Base-by-base conservation (phyloP, 176 grass and related monocot genomes). In the Poa pratensis region DNA sequence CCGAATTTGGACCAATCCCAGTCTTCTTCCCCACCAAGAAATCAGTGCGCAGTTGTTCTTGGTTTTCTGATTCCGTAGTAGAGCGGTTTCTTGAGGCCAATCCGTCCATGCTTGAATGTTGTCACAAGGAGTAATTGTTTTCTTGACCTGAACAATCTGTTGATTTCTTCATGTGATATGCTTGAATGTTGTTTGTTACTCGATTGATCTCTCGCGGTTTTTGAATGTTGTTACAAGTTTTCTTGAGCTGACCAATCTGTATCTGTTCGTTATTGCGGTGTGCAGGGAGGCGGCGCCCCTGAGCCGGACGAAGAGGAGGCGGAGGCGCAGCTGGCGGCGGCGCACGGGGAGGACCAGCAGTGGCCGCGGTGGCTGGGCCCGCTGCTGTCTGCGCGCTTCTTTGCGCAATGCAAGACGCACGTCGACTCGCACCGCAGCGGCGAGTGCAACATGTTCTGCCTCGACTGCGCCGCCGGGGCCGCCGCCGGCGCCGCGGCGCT, bases 381-480 rank as follows among this genome's bases (percentile, higher is more conserved):
- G 77, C 84, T 98, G 27, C 93, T 98, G 20, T 77, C 89, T 1
- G 87, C 96, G 22, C 85, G 79, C 42, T 98, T 98, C 93, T 98
- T 98, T 85, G 87, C 83, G 76, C 96, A 96, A 74, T 99, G 96
- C 94, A 88, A 83, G 59, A 86, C 54, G 23, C 96, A 98, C 88
- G 69, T 69, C 1, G 89, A 90, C 27, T 90, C 87, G 11, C 91
- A 90, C 77, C 81, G 85, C 55, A 95, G 92, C 83, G 89, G 91
- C 66, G 95, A 95, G 84, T 95, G 96, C 85, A 98, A 98, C 90
- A 94, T 92, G 96, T 98, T 90, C 85, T 98, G 96, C 84, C 91
- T 98, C 81, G 96, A 98, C 60, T 98, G 96, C 88, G 80, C 73
- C 77, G 75, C 87, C 34, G 69, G 2, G 54, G 43, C 55, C 17